These are phyloP conservation scores for Biancaea sappan DNA, from an alignment of 306 rosid genomes.

Conservation along the genomic window DNA sequence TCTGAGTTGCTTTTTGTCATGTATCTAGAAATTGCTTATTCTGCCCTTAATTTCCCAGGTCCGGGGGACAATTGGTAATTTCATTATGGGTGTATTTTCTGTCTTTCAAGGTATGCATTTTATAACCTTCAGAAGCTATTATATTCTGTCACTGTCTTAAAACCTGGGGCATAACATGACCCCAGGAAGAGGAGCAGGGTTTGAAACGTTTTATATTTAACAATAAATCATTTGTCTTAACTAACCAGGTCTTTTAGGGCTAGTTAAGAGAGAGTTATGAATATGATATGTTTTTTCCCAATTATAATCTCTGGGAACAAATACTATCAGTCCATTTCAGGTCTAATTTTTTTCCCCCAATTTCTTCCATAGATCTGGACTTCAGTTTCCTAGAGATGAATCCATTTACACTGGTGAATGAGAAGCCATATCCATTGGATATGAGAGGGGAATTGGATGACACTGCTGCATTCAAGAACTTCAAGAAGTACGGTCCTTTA, in stretches of 20 bases:
- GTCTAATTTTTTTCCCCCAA: constrained; percentile 17
- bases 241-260: neutral
- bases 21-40: constrained; percentile 32
- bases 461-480: constrained; percentile 88
- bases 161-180: constrained; percentile 17
- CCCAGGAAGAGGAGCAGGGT: neutral
- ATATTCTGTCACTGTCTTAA: neutral
- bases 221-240: constrained; percentile 3
- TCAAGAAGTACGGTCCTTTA: constrained; percentile 57
- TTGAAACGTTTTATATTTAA: constrained; percentile 7
- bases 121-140: constrained; percentile 18
- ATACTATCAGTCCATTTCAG: neutral
- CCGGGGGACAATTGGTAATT: constrained; percentile 70
- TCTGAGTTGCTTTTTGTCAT: neutral
- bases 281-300: neutral
- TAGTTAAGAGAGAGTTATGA: neutral
- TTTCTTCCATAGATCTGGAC: constrained; percentile 64
- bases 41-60: constrained; percentile 45
- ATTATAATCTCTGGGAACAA: neutral
- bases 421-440: constrained; percentile 82
- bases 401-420: constrained; percentile 77
- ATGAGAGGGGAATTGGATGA: constrained; percentile 95
- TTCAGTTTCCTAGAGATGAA: constrained; percentile 87
- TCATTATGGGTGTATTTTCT: constrained; percentile 65
- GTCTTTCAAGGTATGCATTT: constrained; percentile 80